Base-by-base conservation (phyloP, 129 eudicot genomes). In the Flaveria trinervia region DNA sequence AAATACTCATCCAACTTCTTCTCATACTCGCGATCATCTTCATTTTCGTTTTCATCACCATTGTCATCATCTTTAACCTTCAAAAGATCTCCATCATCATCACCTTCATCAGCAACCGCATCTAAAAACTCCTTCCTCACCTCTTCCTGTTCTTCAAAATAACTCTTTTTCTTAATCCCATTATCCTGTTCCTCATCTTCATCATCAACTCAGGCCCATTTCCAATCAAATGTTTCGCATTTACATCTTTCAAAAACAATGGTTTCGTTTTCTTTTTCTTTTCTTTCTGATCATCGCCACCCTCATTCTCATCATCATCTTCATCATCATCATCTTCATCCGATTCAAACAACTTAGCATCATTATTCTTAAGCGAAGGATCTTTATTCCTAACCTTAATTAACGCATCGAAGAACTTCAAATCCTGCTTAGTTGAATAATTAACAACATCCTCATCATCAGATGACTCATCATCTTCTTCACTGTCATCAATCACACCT, bases 1-100 rank as follows among this genome's bases (percentile, higher is more conserved):
- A 93, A 93, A 84, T 83, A 88, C 78, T 89, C 93, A 73, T 94
- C 87, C 83, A 94, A 76, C 79, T 85, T 94, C 86, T 86, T 83
- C 15, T 51, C 84, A 65, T 79, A 56, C 72, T 79, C 93, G 5
- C 22, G 79, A 10, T 68, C 92, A 30, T 84, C 85, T 17, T 82
- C 94, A 1, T 84, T 93, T 1, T 70, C 90, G 1, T 73, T 91
- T 3, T 74, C 25, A 3, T 23, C 68, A 65, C 65, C 71, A 5
- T 17, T 9, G 14, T 41, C 41, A 66, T 75, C 77, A 1, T 75
- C 52, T 16, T 89, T 94, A 36, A 68, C 88, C 84, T 55, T 94
- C 83, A 91, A 83, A 16, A 94, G 44, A 3, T 87, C 90, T 83
- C 33, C 82, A 86, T 51, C 80, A 4, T 78, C 91, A 5, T 79